These are phyloP conservation scores for Antitrichia curtipendula DNA, from an alignment of 225 moss, liverwort and hornwort species.

Conservation along the genomic window DNA sequence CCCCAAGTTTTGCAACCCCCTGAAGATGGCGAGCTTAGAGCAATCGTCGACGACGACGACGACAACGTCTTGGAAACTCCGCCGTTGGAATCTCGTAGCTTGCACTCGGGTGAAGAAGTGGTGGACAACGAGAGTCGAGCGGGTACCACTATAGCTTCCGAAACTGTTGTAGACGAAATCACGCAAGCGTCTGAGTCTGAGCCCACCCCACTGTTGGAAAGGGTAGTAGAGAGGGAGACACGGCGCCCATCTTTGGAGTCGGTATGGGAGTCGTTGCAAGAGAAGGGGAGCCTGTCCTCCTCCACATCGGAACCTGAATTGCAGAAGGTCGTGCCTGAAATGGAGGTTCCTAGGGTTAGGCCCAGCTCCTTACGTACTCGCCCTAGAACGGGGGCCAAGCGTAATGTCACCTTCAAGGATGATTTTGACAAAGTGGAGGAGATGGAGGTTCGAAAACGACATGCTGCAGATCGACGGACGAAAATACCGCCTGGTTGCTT, in stretches of 20 bases:
- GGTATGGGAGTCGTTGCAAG: slow-evolving; percentile 21
- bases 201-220: background rate
- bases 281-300: background rate
- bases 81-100: background rate
- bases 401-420: slow-evolving; percentile 47
- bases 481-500: slow-evolving; percentile 23
- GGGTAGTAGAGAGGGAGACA: background rate
- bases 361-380: slow-evolving; percentile 46
- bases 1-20: background rate
- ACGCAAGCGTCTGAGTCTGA: background rate
- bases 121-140: background rate
- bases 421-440: slow-evolving; percentile 8
- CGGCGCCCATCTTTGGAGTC: slow-evolving; percentile 17
- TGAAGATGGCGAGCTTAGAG: background rate
- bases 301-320: background rate
- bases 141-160: background rate
- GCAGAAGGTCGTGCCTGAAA: background rate
- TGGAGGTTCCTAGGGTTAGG: background rate
- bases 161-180: background rate
- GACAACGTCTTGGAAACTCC: background rate
- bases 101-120: background rate
- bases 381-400: slow-evolving; percentile 31
- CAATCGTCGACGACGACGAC: background rate
- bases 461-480: background rate
- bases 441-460: background rate